phyloP scores from a whole-genome alignment of 176 grass and related monocot genomes.

The Cocos nucifera region DNA sequence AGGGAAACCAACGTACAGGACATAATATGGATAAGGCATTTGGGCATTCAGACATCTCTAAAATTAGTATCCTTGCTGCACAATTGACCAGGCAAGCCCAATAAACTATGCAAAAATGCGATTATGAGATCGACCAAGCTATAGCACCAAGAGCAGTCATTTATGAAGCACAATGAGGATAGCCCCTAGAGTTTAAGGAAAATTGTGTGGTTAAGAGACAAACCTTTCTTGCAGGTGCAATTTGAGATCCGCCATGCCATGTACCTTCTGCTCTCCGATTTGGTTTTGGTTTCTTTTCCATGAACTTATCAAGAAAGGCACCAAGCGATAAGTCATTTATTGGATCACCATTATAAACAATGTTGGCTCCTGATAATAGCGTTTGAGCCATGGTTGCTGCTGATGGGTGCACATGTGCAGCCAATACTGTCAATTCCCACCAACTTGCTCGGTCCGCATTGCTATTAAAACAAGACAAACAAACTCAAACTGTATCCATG shows the following conservation, averaged over 20 bases:
- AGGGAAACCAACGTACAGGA: too few species aligned
- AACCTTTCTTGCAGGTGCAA: conserved; percentile 85
- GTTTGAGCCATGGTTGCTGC: conserved; percentile 85
- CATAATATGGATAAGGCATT: too few species aligned
- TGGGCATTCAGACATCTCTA: too few species aligned
- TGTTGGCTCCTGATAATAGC: conserved; percentile 72
- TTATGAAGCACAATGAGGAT: too few species aligned
- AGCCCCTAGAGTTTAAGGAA: too few species aligned
- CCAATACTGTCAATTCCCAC: conserved; percentile 75
- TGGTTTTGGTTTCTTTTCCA: conserved; percentile 95
- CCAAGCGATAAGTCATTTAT: conserved; percentile 65
- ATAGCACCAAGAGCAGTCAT: too few species aligned
- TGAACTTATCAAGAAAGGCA: conserved; percentile 91
- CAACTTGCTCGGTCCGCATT: conserved; percentile 66
- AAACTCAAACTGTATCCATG: not conserved
- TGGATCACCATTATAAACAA: conserved; percentile 89
- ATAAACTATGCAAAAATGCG: too few species aligned
- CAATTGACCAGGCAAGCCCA: too few species aligned
- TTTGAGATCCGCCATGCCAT: conserved; percentile 94
- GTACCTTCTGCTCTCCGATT: conserved; percentile 62
- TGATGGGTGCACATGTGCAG: conserved; percentile 86
- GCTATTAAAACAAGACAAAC: conserved; percentile 34
- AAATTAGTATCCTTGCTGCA: too few species aligned
- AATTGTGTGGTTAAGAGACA: conserved; percentile 1
- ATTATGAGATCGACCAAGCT: too few species aligned